phyloP scores from a whole-genome alignment of 2,329 filamentous ascomycete species.

The Ceratocystis papillata region DNA sequence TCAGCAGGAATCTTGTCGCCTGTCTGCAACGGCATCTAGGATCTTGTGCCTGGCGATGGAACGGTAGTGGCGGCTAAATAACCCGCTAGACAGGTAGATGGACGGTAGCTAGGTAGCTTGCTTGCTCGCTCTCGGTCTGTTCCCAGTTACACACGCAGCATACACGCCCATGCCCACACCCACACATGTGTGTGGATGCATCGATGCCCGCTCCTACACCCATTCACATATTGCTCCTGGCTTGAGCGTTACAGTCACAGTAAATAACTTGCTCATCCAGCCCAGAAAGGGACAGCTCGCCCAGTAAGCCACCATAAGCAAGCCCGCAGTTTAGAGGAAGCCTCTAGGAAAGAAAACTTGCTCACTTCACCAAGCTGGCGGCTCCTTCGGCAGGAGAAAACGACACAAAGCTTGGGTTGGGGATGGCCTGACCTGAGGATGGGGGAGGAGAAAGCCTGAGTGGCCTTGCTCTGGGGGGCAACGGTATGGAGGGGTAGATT shows the following conservation, averaged over 20 bases:
- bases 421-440: not conserved
- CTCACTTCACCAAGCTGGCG: not conserved
- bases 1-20: not conserved
- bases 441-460: not conserved
- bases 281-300: not conserved
- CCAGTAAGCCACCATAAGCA: not conserved
- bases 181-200: not conserved
- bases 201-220: not conserved
- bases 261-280: constrained; percentile 13
- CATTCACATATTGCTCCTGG: not conserved
- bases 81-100: not conserved
- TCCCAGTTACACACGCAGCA: not conserved
- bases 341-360: not conserved
- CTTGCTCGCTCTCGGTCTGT: not conserved
- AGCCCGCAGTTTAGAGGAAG: not conserved
- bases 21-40: not conserved
- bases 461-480: not conserved
- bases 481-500: not conserved
- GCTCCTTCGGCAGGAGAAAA: constrained; percentile 11
- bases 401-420: constrained; percentile 12
- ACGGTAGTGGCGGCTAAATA: not conserved
- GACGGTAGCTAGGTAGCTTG: not conserved
- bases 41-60: not conserved
- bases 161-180: not conserved
- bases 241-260: constrained; percentile 24